Conservation (phyloP, 2,329 filamentous ascomycete genomes). For the Cyphellophora europaea region DNA sequence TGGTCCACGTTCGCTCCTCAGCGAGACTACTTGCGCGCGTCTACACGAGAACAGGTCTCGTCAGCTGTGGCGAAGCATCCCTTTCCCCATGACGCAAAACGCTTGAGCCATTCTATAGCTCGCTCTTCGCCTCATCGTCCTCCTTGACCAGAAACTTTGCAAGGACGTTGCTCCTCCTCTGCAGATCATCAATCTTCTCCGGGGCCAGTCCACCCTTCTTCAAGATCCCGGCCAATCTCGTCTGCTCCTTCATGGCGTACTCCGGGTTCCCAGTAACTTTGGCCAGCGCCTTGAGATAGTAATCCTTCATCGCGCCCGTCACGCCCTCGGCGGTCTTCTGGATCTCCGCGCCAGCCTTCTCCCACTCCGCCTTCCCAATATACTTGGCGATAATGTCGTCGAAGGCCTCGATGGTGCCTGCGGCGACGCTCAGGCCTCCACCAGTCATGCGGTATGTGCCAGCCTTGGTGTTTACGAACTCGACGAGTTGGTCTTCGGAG, state of each 20-base stretch:
- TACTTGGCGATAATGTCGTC: slow-evolving; percentile 70
- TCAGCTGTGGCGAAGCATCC: no score
- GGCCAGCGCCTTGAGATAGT: slow-evolving; percentile 85
- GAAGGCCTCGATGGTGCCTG: slow-evolving; percentile 72
- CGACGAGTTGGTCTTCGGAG: slow-evolving; percentile 63
- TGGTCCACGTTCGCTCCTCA: no score
- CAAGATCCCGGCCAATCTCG: slow-evolving; percentile 68
- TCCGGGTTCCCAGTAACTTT: slow-evolving; percentile 71
- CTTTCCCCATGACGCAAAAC: no score
- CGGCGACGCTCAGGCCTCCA: slow-evolving; percentile 66
- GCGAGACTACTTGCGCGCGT: no score
- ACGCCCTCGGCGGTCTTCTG: slow-evolving; percentile 60
- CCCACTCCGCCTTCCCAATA: slow-evolving; percentile 28
- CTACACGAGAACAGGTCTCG: no score
- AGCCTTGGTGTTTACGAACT: slow-evolving; percentile 79
- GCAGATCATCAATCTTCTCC: slow-evolving; percentile 81
- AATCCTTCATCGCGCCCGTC: slow-evolving; percentile 77
- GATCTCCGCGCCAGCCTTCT: slow-evolving; percentile 59
- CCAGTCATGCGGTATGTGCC: slow-evolving; percentile 77
- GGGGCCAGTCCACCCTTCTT: slow-evolving; percentile 77
- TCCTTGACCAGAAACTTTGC: slow-evolving; percentile 60
- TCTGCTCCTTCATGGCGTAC: slow-evolving; percentile 78
- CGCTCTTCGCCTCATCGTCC: slow-evolving; percentile 51
- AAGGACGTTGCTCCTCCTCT: slow-evolving; percentile 79
- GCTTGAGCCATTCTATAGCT: slow-evolving; percentile 55